Conservation (phyloP, 805 yeast genomes). For the Saturnispora besseyi region DNA sequence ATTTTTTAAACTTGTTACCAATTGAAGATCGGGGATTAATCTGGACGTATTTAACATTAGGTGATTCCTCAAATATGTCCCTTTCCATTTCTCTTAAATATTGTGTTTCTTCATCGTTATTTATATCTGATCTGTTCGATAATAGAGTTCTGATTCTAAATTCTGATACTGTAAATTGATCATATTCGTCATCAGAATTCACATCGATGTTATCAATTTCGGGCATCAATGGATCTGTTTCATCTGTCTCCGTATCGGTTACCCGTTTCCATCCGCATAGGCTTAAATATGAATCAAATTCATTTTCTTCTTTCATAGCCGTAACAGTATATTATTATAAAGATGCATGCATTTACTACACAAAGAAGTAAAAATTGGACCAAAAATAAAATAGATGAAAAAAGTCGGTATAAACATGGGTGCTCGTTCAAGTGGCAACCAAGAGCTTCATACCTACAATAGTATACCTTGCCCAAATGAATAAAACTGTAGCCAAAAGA, state of each 20-base stretch:
- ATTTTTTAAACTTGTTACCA: neutral
- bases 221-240: neutral
- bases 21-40: neutral
- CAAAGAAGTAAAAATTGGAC: constrained; percentile 15
- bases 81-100: neutral
- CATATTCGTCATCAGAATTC: constrained; percentile 5
- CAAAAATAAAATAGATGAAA: constrained; percentile 15
- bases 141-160: neutral
- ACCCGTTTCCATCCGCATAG: constrained; percentile 4
- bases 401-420: neutral
- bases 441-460: constrained; percentile 35
- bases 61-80: neutral
- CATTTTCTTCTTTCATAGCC: neutral
- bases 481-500: constrained; percentile 29
- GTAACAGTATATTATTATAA: neutral
- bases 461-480: constrained; percentile 35
- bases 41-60: neutral
- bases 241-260: neutral
- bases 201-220: neutral
- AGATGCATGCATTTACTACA: constrained; percentile 27
- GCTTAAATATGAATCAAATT: constrained; percentile 1
- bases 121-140: neutral
- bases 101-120: neutral
- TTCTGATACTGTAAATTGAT: constrained; percentile 2
- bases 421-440: constrained; percentile 8